phyloP scores from a whole-genome alignment of 768 basidiomycete genomes.

The Sarcodon sp. region DNA sequence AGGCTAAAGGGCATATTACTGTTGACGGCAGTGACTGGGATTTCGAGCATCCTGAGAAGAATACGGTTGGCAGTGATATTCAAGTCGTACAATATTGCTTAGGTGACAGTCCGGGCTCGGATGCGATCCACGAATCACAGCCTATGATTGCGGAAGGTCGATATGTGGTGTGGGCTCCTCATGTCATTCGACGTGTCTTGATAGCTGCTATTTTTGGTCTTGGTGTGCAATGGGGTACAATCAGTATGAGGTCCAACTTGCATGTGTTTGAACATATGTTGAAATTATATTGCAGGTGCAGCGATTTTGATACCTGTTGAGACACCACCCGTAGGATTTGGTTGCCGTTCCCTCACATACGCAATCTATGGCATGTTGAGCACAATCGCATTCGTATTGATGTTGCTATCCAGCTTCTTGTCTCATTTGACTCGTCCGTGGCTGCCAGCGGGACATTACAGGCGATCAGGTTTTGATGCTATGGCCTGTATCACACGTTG shows the following conservation, averaged over 20 bases:
- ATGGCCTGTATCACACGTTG: not conserved
- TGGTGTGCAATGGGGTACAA: not conserved
- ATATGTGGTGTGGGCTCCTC: not conserved
- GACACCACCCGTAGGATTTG: not conserved
- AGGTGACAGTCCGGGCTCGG: not conserved
- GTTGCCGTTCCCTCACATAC: not conserved
- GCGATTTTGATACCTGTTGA: not conserved
- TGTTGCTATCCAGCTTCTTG: not conserved
- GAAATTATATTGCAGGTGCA: not conserved
- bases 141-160: not conserved
- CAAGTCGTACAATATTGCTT: not conserved
- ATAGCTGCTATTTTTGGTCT: not conserved
- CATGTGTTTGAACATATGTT: too few relatives aligned
- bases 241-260: not conserved
- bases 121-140: not conserved
- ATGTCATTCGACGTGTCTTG: not conserved
- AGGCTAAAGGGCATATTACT: not conserved
- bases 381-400: not conserved
- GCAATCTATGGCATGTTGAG: not conserved
- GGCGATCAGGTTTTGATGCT: not conserved
- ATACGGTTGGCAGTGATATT: not conserved
- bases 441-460: too few relatives aligned
- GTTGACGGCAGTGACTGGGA: not conserved
- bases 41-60: not conserved
- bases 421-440: not conserved